These are phyloP conservation scores for Pyrenula massariospora DNA, from an alignment of 495 filamentous ascomycete genomes.

Conservation along the genomic window DNA sequence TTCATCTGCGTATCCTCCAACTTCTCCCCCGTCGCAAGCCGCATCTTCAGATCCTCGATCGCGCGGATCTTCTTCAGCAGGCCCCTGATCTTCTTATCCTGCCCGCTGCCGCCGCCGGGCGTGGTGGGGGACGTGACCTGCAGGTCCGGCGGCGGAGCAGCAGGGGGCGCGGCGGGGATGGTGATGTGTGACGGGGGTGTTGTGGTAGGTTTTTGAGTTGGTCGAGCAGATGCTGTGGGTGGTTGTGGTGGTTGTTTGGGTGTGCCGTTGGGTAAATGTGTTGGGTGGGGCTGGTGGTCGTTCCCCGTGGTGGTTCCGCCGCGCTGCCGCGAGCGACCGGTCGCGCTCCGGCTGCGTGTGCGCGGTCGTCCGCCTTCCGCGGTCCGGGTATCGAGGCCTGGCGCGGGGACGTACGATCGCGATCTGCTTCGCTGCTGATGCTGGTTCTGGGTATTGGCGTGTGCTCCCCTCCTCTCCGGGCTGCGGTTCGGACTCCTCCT, in stretches of 20 bases:
- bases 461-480: conserved; percentile 47
- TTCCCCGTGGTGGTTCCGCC: not conserved
- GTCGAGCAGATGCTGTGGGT: no score
- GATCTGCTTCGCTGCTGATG: conserved; percentile 43
- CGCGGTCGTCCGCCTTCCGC: not conserved
- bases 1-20: conserved; percentile 96
- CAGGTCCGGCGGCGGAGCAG: conserved; percentile 27
- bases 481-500: conserved; percentile 25
- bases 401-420: not conserved
- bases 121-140: conserved; percentile 27
- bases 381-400: not conserved
- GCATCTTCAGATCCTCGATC: conserved; percentile 96
- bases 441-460: conserved; percentile 37
- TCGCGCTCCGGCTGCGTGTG: not conserved
- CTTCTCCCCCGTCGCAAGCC: conserved; percentile 86
- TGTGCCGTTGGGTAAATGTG: conserved; percentile 2
- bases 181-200: not conserved
- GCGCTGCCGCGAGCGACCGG: not conserved
- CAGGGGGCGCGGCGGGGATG: conserved; percentile 12
- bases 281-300: conserved; percentile 3
- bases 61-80: conserved; percentile 94
- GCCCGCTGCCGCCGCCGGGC: conserved; percentile 29
- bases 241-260: conserved; percentile 5
- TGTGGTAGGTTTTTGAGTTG: not conserved
- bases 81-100: conserved; percentile 82